phyloP scores from a whole-genome alignment of 495 filamentous ascomycete genomes.

The Emericellopsis terricola region DNA sequence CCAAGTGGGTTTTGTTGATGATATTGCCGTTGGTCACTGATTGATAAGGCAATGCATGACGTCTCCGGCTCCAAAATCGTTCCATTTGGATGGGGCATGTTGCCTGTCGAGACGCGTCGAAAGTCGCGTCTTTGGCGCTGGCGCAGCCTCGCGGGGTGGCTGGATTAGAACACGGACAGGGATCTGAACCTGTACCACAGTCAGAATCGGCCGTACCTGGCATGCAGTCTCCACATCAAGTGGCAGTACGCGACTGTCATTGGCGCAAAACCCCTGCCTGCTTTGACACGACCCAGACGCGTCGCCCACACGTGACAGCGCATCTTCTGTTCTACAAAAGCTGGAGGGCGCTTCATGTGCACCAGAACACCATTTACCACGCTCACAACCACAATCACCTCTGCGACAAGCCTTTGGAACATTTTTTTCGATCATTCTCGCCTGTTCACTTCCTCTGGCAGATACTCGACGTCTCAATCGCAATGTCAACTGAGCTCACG shows the following conservation, averaged over 20 bases:
- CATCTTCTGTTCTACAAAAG: constrained; percentile 3
- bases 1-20: not conserved
- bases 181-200: not conserved
- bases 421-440: too few relatives aligned
- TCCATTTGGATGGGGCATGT: not conserved
- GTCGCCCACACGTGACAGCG: constrained; percentile 4
- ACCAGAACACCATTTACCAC: too few relatives aligned
- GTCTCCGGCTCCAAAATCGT: not conserved
- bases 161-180: not conserved
- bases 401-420: too few relatives aligned
- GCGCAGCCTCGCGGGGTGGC: too few relatives aligned
- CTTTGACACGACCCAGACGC: constrained; percentile 1
- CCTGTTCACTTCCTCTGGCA: not conserved
- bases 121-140: too few relatives aligned
- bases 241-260: not conserved
- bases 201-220: not conserved
- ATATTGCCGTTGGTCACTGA: not conserved
- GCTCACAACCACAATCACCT: not conserved
- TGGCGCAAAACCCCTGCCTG: not conserved
- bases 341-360: not conserved
- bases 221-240: not conserved
- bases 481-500: constrained; percentile 47
- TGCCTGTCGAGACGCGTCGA: not conserved
- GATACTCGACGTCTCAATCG: constrained; percentile 1
- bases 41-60: not conserved